Base-by-base conservation (phyloP, 2,329 filamentous ascomycete genomes). In the Exophiala bonariae region DNA sequence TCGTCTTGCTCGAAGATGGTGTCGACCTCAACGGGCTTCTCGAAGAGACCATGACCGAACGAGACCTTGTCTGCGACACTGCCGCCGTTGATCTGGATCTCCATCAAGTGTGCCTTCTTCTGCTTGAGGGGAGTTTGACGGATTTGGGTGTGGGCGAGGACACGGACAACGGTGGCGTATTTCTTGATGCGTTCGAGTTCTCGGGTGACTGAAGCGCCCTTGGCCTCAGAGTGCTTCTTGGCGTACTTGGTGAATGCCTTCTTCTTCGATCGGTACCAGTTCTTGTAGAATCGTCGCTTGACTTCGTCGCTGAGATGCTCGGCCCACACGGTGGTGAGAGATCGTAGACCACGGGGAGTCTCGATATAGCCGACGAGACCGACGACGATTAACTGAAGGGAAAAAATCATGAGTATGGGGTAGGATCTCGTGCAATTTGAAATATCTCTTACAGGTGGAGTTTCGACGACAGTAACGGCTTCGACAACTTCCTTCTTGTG, bases 251-350 rank as follows among this genome's bases (percentile, higher is more conserved):
- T 99, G 83, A 99, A 99, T 58, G 93, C 93, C 92, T 99, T 99
- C 89, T 96, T 97, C 91, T 99, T 99, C 84, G 85, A 90, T 87
- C 96, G 96, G 88, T 99, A 99, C 93, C 93, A 99, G 87, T 99
- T 99, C 90, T 97, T 97, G 89, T 99, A 99, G 89, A 99, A 99
- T 73, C 93, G 89, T 70, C 93, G 89, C 87, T 96, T 96, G 77
- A 99, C 73, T 81, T 97, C 93, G 77, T 99, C 93, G 78, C 87
- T 89, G 77, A 99, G 78, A 77, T 99, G 93, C 85, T 97, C 93
- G 71, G 93, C 93, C 93, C 93, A 99, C 74, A 99, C 89, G 72
- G 93, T 97, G 75, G 91, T 96, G 77, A 99, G 90, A 63, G 93
- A 99, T 76, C 93, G 92, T 70, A 99, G 90, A 80, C 93, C 93